Conservation (phyloP, 257 asterid genomes). For the Przewalskia tangutica region DNA sequence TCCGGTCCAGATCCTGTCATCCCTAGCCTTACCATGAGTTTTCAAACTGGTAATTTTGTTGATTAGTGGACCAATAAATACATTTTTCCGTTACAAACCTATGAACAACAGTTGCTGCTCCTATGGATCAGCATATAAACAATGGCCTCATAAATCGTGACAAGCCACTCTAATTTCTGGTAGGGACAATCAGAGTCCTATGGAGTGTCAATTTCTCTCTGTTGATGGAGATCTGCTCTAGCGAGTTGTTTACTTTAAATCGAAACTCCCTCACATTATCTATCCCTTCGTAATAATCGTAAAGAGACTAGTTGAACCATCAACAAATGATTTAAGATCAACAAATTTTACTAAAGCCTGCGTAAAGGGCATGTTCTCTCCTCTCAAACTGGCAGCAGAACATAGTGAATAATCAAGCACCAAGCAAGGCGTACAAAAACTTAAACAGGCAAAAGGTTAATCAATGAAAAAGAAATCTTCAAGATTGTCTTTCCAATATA, state of each 20-base stretch:
- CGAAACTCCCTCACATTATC: constrained; percentile 11
- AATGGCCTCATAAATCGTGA: background rate
- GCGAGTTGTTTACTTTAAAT: constrained; percentile 3
- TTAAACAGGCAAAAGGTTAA: too few species aligned
- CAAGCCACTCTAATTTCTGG: background rate
- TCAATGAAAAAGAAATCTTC: too few species aligned
- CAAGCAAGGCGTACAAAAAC: background rate
- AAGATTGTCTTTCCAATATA: too few species aligned
- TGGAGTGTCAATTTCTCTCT: background rate
- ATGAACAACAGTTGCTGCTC: background rate
- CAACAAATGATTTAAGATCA: constrained; percentile 56
- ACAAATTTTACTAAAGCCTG: constrained; percentile 63
- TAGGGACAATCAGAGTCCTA: background rate
- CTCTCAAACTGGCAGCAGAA: constrained; percentile 55
- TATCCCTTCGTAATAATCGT: constrained; percentile 45
- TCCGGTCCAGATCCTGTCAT: too few species aligned
- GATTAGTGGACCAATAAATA: background rate
- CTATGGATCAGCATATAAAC: background rate
- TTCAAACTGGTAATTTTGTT: background rate
- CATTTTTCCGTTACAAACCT: background rate
- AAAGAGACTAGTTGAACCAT: constrained; percentile 61
- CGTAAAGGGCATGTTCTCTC: constrained; percentile 72
- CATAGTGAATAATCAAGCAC: background rate
- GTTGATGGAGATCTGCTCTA: constrained; percentile 7
- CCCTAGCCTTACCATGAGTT: background rate